Evolutionary conservation across 495 filamentous ascomycete genomes (phyloP).

Genomic region (Hyaloscypha hepaticicola): DNA sequence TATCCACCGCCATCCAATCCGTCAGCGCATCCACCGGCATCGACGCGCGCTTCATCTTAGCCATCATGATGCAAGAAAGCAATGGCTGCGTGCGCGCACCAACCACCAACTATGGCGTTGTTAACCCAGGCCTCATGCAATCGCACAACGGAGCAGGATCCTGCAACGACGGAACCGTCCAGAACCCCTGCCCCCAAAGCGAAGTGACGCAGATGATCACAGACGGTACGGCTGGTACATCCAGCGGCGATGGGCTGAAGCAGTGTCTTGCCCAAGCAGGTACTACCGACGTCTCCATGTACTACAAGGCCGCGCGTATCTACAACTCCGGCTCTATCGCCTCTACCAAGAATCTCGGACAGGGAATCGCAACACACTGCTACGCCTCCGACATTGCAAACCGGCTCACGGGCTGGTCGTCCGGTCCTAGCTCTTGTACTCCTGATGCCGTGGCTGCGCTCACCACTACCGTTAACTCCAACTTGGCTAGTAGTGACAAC

Average conservation of each 20-base stretch:
- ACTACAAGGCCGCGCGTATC: conserved; percentile 41
- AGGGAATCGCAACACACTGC: conserved; percentile 52
- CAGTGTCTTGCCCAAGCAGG: conserved; percentile 31
- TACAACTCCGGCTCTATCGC: conserved; percentile 59
- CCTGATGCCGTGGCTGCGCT: neutral
- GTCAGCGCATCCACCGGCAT: conserved; percentile 42
- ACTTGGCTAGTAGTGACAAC: neutral
- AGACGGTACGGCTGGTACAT: conserved; percentile 41
- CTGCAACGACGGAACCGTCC: conserved; percentile 20
- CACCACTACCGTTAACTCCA: neutral
- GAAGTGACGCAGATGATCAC: conserved; percentile 37
- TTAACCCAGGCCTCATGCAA: conserved; percentile 46
- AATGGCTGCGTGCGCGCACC: conserved; percentile 51
- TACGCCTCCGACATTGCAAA: conserved; percentile 59
- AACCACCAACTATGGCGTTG: conserved; percentile 39
- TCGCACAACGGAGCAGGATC: conserved; percentile 32
- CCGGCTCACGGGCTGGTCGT: conserved; percentile 44
- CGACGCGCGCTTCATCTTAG: conserved; percentile 42
- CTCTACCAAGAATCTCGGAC: conserved; percentile 45
- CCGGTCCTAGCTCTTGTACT: conserved; percentile 1
- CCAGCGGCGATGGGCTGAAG: conserved; percentile 38
- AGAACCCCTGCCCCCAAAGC: conserved; percentile 29
- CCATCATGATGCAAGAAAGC: conserved; percentile 57
- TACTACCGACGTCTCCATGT: conserved; percentile 31
- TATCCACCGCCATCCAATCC: conserved; percentile 41